phyloP scores from a whole-genome alignment of 2,329 filamentous ascomycete species.

The Fusarium sp. region DNA sequence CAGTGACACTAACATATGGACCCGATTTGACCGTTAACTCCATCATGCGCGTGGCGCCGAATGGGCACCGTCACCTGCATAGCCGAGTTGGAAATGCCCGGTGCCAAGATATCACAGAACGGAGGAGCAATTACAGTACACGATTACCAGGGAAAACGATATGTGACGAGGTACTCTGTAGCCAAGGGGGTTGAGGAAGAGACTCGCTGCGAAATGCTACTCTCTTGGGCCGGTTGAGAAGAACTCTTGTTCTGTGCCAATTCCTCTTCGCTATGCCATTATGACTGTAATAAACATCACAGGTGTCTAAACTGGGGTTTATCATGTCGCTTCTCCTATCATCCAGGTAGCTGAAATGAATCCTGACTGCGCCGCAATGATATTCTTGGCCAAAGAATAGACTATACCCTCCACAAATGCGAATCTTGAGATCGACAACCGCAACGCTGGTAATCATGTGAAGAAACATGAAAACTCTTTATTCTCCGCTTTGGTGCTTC shows the following conservation, averaged over 20 bases:
- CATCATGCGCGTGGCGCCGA: conserved; percentile 50
- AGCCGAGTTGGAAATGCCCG: conserved; percentile 48
- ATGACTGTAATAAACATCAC: background rate
- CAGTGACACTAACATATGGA: conserved; percentile 57
- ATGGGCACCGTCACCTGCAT: conserved; percentile 53
- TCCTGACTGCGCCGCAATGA: background rate
- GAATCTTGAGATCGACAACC: conserved; percentile 6
- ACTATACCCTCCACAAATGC: background rate
- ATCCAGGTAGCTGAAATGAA: conserved; percentile 1
- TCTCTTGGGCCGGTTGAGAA: conserved; percentile 48
- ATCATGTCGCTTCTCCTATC: background rate
- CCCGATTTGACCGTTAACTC: conserved; percentile 35
- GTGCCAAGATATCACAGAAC: conserved; percentile 32
- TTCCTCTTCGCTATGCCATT: conserved; percentile 10
- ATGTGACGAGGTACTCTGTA: background rate
- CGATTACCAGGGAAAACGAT: background rate
- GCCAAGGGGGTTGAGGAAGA: conserved; percentile 49
- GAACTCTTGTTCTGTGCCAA: conserved; percentile 31
- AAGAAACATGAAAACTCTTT: conserved; percentile 5
- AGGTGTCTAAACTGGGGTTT: background rate
- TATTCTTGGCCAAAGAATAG: background rate
- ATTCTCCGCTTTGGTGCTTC: background rate
- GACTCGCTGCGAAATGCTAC: conserved; percentile 40
- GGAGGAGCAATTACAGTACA: conserved; percentile 25
- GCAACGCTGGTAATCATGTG: background rate